Conservation (phyloP, 1,284 basidiomycete species). For the Ceratobasidium sp. region DNA sequence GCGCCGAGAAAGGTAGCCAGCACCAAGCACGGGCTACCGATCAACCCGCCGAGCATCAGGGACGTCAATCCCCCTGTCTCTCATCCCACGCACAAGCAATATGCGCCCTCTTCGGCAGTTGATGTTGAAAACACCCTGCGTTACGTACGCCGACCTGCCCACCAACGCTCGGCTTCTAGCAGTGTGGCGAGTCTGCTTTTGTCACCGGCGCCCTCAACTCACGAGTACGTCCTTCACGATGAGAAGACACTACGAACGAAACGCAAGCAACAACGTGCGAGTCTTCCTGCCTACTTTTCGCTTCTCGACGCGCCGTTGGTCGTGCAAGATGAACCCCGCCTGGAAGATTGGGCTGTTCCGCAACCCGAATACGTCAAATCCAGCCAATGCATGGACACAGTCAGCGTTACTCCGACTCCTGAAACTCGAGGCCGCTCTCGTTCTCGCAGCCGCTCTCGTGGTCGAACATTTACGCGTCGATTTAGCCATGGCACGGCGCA, state of each 20-base stretch:
- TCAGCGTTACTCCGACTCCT: constrained; percentile 31
- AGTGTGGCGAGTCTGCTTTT: constrained; percentile 33
- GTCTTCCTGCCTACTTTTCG: constrained; percentile 79
- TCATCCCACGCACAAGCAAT: constrained; percentile 21
- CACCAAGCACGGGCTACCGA: neutral
- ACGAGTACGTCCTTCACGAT: constrained; percentile 16
- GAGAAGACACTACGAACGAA: constrained; percentile 49
- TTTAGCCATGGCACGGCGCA: constrained; percentile 31
- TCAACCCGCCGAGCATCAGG: constrained; percentile 9
- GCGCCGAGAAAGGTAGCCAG: constrained; percentile 6
- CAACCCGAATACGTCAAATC: constrained; percentile 24
- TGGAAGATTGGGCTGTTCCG: constrained; percentile 32
- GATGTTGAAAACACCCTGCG: constrained; percentile 35
- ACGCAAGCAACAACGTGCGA: constrained; percentile 71
- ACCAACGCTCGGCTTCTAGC: constrained; percentile 34
- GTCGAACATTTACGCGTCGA: constrained; percentile 35
- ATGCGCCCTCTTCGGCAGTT: neutral
- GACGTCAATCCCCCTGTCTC: constrained; percentile 11
- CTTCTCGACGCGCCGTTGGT: constrained; percentile 57
- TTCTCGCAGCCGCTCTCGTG: constrained; percentile 29
- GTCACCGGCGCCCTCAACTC: constrained; percentile 18
- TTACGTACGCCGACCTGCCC: constrained; percentile 24
- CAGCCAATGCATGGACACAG: neutral
- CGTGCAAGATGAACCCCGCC: constrained; percentile 18
- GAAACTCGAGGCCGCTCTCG: constrained; percentile 22